These are phyloP conservation scores for Arthroderma sp. DNA, from an alignment of 2,329 filamentous ascomycete species.

Conservation along the genomic window DNA sequence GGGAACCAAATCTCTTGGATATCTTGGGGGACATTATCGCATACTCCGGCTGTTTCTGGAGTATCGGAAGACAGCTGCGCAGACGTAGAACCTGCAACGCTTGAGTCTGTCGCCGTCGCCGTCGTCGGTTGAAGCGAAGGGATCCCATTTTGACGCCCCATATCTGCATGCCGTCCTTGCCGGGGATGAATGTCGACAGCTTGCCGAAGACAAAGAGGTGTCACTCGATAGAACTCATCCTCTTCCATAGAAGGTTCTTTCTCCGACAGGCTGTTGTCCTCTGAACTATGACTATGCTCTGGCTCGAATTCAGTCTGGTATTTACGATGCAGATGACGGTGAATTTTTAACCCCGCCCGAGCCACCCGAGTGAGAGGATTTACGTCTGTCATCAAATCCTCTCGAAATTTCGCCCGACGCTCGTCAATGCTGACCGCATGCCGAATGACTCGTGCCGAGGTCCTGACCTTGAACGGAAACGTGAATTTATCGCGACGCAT, in stretches of 20 bases:
- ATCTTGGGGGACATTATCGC: conserved; percentile 43
- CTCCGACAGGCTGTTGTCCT: neutral
- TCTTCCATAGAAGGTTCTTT: conserved; percentile 14
- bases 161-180: neutral
- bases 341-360: conserved; percentile 16
- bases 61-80: conserved; percentile 15
- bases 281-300: neutral
- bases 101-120: neutral
- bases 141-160: neutral
- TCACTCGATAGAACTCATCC: conserved; percentile 16
- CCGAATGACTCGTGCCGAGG: conserved; percentile 41
- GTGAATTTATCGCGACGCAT: conserved; percentile 71
- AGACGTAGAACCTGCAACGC: neutral
- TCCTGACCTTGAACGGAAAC: conserved; percentile 44
- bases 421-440: conserved; percentile 48
- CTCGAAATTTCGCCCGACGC: conserved; percentile 44
- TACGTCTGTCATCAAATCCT: conserved; percentile 40
- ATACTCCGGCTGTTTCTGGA: conserved; percentile 17
- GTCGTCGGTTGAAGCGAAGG: conserved; percentile 4
- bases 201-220: conserved; percentile 13
- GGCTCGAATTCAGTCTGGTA: neutral
- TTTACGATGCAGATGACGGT: conserved; percentile 13
- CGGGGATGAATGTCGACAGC: neutral
- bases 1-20: conserved; percentile 66
- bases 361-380: conserved; percentile 13